Conservation (phyloP, 306 rosid species). For the Lagenaria siceraria region DNA sequence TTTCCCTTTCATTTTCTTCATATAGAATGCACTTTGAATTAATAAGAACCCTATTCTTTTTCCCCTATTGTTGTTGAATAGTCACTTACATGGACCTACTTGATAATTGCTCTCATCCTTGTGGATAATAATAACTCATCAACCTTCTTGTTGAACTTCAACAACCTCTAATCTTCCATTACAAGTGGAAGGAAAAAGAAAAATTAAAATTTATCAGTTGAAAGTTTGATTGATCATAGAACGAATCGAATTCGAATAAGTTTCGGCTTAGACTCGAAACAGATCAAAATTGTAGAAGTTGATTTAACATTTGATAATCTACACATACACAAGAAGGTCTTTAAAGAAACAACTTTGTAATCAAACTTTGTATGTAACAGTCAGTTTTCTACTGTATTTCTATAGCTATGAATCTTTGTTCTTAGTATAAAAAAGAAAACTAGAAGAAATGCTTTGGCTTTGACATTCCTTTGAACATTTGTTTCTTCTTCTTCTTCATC, state of each 20-base stretch:
- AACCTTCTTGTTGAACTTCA: neutral
- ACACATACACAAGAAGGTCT: constrained; percentile 1
- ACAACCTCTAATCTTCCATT: neutral
- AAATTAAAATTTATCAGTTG: neutral
- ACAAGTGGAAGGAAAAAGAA: neutral
- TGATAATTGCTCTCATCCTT: neutral
- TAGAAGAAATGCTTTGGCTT: neutral
- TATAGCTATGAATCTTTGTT: neutral
- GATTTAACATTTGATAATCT: neutral
- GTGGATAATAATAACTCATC: neutral
- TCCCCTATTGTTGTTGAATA: neutral
- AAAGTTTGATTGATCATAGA: neutral
- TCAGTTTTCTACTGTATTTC: neutral
- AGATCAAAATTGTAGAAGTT: neutral
- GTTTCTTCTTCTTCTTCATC: neutral
- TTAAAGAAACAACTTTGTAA: neutral
- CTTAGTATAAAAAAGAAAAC: neutral
- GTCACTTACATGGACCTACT: neutral
- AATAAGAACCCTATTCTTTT: neutral
- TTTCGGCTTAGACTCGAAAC: neutral
- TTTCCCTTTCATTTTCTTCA: neutral
- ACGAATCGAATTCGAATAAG: neutral
- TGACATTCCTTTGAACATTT: neutral
- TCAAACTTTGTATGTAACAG: neutral
- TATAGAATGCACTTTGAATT: neutral